phyloP scores from a whole-genome alignment of 2,329 filamentous ascomycete genomes.

The Pyrenochaeta sp. region DNA sequence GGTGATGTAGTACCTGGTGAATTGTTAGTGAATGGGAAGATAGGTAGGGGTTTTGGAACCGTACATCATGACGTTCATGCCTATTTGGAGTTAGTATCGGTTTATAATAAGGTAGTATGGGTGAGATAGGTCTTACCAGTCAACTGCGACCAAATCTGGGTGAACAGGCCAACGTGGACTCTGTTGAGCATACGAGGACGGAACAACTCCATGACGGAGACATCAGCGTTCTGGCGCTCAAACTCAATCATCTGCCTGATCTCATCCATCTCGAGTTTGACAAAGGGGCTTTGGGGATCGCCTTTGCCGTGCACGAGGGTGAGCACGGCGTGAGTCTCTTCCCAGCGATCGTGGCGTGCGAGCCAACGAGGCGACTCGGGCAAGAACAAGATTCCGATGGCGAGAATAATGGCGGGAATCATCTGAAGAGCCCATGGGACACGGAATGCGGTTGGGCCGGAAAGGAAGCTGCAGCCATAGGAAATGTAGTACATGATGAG shows the following conservation, averaged over 20 bases:
- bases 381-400: slow-evolving; percentile 60
- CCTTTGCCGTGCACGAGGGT: slow-evolving; percentile 61
- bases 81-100: too few relatives aligned
- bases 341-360: slow-evolving; percentile 55
- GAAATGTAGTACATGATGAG: slow-evolving; percentile 46
- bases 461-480: slow-evolving; percentile 46
- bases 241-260: slow-evolving; percentile 78
- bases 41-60: not conserved
- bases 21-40: not conserved
- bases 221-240: slow-evolving; percentile 72
- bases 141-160: slow-evolving; percentile 77
- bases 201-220: slow-evolving; percentile 76
- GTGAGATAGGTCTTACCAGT: too few relatives aligned
- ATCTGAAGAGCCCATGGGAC: slow-evolving; percentile 50
- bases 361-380: slow-evolving; percentile 57
- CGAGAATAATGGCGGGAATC: slow-evolving; percentile 46
- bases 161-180: slow-evolving; percentile 74
- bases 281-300: slow-evolving; percentile 69
- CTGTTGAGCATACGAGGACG: slow-evolving; percentile 77
- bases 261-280: slow-evolving; percentile 72
- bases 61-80: slow-evolving; percentile 75
- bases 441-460: slow-evolving; percentile 44
- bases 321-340: slow-evolving; percentile 52
- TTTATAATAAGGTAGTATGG: too few relatives aligned
- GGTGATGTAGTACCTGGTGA: slow-evolving; percentile 36